phyloP scores from a whole-genome alignment of 148 eudicot species.

The Rhododendron williamsianum region DNA sequence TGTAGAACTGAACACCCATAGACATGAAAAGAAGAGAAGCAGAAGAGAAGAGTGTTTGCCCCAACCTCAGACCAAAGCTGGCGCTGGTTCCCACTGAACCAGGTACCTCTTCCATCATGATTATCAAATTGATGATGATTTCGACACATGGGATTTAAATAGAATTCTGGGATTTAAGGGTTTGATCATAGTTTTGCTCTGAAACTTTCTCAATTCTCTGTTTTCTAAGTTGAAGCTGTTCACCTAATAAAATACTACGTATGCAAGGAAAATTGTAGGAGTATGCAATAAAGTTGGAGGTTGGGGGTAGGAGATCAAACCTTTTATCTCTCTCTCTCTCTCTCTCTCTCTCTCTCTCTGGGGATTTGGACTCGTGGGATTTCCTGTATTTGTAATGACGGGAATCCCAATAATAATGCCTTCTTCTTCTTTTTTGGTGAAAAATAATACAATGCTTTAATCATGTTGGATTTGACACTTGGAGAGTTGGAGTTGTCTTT shows the following conservation, averaged over 20 bases:
- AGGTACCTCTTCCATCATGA: slow-evolving; percentile 29
- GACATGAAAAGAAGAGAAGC: slow-evolving; percentile 55
- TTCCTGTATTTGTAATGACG: neutral
- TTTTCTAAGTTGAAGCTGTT: neutral
- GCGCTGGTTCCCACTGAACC: slow-evolving; percentile 52
- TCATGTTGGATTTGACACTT: neutral
- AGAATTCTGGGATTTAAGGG: neutral
- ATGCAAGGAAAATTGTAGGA: neutral
- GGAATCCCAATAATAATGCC: neutral
- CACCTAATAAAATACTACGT: neutral
- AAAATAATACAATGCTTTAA: neutral
- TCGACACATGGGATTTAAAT: neutral
- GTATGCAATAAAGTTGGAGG: neutral
- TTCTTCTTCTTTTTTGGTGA: neutral
- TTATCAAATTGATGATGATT: neutral
- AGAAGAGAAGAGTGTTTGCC: slow-evolving; percentile 44
- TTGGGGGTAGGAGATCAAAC: neutral
- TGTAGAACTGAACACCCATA: slow-evolving; percentile 45
- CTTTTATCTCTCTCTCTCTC: neutral
- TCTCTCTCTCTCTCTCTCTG: slow-evolving; percentile 1
- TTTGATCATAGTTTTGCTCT: neutral
- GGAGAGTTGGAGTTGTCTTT: neutral
- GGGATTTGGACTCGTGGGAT: neutral
- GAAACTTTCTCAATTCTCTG: neutral
- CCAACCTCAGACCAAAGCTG: slow-evolving; percentile 44